Conservation (phyloP, 208 protist genomes). For the Tritrichomonas foetus region DNA sequence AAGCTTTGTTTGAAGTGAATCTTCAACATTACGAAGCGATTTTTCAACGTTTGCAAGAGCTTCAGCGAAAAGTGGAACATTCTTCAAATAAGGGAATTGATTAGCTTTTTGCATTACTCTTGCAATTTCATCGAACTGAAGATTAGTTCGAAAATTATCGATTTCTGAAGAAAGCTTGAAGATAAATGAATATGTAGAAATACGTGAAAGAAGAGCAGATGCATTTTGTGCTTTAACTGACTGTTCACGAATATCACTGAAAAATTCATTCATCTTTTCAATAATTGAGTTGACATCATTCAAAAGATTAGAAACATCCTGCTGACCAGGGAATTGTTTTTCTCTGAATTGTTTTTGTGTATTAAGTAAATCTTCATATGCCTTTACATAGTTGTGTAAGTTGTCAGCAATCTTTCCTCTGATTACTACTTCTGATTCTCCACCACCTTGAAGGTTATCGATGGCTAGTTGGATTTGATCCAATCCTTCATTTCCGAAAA, state of each 20-base stretch:
- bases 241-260: neutral
- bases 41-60: neutral
- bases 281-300: neutral
- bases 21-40: neutral
- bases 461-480: neutral
- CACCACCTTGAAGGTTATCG: neutral
- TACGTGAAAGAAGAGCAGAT: neutral
- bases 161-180: neutral
- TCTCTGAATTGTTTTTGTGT: neutral
- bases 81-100: neutral
- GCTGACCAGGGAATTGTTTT: neutral
- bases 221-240: neutral
- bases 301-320: neutral
- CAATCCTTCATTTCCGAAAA: neutral
- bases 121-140: neutral
- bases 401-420: neutral
- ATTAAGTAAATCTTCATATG: neutral
- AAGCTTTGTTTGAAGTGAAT: neutral
- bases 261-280: neutral
- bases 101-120: neutral
- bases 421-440: neutral
- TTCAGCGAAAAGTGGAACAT: neutral
- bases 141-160: neutral
- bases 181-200: neutral
- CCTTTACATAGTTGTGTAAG: neutral